phyloP scores from a whole-genome alignment of 441 rosid species.

The Capsella rubella region DNA sequence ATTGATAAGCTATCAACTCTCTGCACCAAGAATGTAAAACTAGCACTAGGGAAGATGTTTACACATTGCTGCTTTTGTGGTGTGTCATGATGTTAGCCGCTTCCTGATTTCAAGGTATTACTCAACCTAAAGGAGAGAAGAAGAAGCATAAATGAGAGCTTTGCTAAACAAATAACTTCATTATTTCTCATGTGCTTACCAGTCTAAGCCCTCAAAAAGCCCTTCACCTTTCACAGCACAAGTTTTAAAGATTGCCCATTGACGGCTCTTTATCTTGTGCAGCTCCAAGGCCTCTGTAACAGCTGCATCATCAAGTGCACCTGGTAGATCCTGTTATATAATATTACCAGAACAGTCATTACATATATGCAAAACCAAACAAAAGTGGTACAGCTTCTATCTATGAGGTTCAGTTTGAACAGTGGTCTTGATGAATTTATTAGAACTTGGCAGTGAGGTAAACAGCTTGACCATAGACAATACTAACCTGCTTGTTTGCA shows the following conservation, averaged over 20 bases:
- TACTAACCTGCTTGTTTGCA: constrained; percentile 89
- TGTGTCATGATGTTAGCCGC: constrained; percentile 30
- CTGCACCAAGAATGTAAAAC: constrained; percentile 24
- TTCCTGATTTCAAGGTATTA: constrained; percentile 45
- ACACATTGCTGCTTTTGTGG: constrained; percentile 22
- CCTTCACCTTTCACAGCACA: constrained; percentile 77
- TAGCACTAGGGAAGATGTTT: constrained; percentile 28
- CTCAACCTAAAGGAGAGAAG: constrained; percentile 37
- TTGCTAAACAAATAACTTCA: background rate
- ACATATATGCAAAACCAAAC: constrained; percentile 1
- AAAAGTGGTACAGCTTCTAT: background rate
- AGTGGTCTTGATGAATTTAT: background rate
- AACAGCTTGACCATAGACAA: constrained; percentile 3
- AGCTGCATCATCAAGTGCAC: constrained; percentile 86
- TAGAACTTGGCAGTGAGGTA: background rate
- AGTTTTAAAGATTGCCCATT: constrained; percentile 51
- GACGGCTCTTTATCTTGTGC: constrained; percentile 78
- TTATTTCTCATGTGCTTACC: constrained; percentile 49
- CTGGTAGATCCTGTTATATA: constrained; percentile 82
- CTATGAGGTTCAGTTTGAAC: background rate
- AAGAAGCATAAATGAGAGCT: background rate
- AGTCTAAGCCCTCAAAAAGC: constrained; percentile 78
- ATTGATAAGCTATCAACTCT: background rate
- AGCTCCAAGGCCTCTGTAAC: constrained; percentile 81
- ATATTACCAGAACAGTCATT: background rate